Evolutionary conservation across 345 rosid genomes (phyloP), one percentile per base, ranked within the genome.

Genomic region (Eucalyptus viminalis): DNA sequence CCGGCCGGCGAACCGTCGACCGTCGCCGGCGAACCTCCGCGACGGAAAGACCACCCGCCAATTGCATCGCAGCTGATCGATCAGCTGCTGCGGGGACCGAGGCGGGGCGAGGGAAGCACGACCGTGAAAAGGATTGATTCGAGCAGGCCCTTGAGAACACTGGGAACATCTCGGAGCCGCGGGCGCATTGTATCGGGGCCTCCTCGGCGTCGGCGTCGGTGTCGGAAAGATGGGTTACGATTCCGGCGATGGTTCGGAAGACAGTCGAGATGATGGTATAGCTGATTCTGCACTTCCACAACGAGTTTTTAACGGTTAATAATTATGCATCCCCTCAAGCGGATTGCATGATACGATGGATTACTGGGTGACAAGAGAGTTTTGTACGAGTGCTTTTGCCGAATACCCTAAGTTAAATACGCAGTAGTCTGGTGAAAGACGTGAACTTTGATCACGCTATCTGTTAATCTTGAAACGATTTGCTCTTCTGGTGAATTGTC

Each of bases 211-310:
- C 50, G 47, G 69, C 11, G 29, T 56, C 34, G 44, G 53, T 24
- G 8, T n/a, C 50, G 47, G 34, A 15, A 89, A 81, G 56, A 94
- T 94, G 94, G 92, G 91, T 87, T 91, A 88, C 53, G 92, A 91
- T 50, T 91, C 93, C 2, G 93, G 90, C 45, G 88, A 92, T 83
- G 90, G 89, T 86, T 94, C 94, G 24, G 90, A 90, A 51, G 94
- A 94, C 86, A 92, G 91, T 31, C 89, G 83, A n/a, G 93, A 91
- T 85, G 94, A 94, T 69, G 94, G 94, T 94, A 72, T 62, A 56
- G 88, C 60, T 81, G 43, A 27, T 50, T 86, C 43, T 19, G 29
- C 85, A 40, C 85, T 76, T 76, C 47, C 21, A 12, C 14, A 85
- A 86, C 81, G 90, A 22, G 6, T 21, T 76, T 76, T 19, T 76